These are phyloP conservation scores for Aspergillus puulaauensis DNA, from an alignment of 2,329 filamentous ascomycete genomes.

Conservation along the genomic window DNA sequence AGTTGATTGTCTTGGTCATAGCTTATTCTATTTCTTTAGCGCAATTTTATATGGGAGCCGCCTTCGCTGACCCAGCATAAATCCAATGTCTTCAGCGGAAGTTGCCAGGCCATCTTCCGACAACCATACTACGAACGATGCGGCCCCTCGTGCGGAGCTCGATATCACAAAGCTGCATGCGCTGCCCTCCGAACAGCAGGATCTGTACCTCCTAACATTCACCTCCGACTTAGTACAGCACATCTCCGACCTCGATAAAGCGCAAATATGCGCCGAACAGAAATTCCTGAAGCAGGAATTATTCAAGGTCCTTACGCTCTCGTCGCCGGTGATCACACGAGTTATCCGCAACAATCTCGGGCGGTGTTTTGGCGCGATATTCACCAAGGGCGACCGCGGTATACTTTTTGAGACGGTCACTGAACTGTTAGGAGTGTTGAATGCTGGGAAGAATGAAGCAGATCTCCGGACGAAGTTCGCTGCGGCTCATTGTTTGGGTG, in stretches of 20 bases:
- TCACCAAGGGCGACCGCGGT: conserved; percentile 83
- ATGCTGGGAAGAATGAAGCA: conserved; percentile 72
- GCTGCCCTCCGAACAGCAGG: conserved; percentile 90
- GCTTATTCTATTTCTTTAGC: background rate
- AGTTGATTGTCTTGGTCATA: background rate
- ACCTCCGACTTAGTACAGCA: conserved; percentile 79
- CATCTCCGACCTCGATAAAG: conserved; percentile 67
- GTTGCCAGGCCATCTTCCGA: conserved; percentile 32
- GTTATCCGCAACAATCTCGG: conserved; percentile 89
- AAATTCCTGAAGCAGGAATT: conserved; percentile 91
- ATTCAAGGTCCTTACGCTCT: conserved; percentile 84
- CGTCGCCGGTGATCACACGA: conserved; percentile 77
- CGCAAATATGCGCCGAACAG: conserved; percentile 85
- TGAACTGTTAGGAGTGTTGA: conserved; percentile 73
- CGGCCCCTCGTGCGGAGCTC: conserved; percentile 60
- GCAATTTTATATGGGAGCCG: conserved; percentile 14
- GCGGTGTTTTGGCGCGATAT: conserved; percentile 77
- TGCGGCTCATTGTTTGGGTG: conserved; percentile 80
- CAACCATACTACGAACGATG: conserved; percentile 30
- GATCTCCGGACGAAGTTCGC: conserved; percentile 82
- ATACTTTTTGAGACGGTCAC: conserved; percentile 93
- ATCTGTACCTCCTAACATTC: conserved; percentile 88
- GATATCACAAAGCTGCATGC: conserved; percentile 86
- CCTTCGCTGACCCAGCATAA: conserved; percentile 11
- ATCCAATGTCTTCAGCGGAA: conserved; percentile 42